phyloP scores from a whole-genome alignment of 345 rosid species.

The Arabis alpina region DNA sequence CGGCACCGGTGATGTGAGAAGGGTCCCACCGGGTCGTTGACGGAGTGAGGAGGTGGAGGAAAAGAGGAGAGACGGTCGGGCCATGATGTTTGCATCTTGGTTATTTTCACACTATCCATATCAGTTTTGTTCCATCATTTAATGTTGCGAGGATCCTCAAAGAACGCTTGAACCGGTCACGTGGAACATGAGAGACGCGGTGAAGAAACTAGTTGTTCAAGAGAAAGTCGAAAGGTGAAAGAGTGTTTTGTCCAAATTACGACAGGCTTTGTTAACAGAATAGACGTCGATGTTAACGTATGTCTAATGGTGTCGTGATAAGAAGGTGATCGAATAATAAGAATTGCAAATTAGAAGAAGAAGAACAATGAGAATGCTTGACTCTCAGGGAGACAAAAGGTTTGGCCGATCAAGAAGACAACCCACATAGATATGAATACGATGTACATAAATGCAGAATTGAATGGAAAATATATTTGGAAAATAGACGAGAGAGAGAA shows the following conservation, averaged over 20 bases:
- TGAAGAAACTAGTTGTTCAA: background rate
- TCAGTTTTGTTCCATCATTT: background rate
- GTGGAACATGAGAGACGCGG: slow-evolving; percentile 30
- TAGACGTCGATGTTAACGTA: background rate
- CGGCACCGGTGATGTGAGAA: slow-evolving; percentile 26
- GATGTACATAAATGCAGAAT: slow-evolving; percentile 21
- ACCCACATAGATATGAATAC: background rate
- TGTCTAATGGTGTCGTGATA: slow-evolving; percentile 10
- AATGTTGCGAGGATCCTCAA: slow-evolving; percentile 27
- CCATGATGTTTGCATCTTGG: slow-evolving; percentile 33
- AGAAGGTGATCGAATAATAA: background rate
- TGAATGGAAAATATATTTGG: slow-evolving; percentile 34
- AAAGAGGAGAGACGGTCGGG: slow-evolving; percentile 34
- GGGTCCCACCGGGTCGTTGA: slow-evolving; percentile 41
- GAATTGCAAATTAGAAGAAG: background rate
- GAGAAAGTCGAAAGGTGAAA: background rate
- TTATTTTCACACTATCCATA: background rate
- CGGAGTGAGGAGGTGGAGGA: slow-evolving; percentile 10
- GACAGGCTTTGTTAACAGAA: background rate
- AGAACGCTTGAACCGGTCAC: slow-evolving; percentile 28
- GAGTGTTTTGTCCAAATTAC: background rate
- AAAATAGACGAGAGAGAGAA: slow-evolving; percentile 27
- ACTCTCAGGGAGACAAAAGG: slow-evolving; percentile 36
- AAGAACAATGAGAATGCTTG: slow-evolving; percentile 17
- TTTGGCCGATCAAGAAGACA: slow-evolving; percentile 36